Evolutionary conservation across 306 rosid genomes (phyloP).

Genomic region (Alnus glutinosa): DNA sequence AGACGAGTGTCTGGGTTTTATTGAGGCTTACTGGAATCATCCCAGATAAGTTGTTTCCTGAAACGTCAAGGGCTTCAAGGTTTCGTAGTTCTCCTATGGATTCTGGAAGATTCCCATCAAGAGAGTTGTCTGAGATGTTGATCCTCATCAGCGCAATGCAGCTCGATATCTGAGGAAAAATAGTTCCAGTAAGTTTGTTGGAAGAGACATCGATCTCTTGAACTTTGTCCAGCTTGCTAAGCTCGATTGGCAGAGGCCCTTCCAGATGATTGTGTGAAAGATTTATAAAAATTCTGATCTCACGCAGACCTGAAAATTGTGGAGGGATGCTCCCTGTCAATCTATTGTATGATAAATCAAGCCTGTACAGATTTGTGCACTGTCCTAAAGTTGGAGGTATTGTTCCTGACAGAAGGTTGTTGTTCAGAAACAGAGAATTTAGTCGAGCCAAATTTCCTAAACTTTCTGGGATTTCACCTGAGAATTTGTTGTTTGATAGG

Average conservation of each 20-base stretch:
- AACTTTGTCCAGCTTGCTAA: conserved; percentile 64
- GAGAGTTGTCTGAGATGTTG: conserved; percentile 55
- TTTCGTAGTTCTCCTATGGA: conserved; percentile 54
- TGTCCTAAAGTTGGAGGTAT: conserved; percentile 55
- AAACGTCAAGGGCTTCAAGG: conserved; percentile 57
- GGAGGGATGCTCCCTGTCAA: conserved; percentile 58
- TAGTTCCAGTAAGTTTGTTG: conserved; percentile 50
- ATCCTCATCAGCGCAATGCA: conserved; percentile 56
- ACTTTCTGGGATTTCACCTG: conserved; percentile 53
- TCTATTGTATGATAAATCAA: conserved; percentile 65
- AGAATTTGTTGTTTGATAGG: conserved; percentile 27
- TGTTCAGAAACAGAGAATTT: conserved; percentile 59
- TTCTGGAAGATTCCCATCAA: conserved; percentile 56
- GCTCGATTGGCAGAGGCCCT: conserved; percentile 63
- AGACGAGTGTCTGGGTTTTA: conserved; percentile 42
- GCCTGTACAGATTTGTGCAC: conserved; percentile 53
- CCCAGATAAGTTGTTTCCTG: conserved; percentile 54
- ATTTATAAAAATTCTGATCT: conserved; percentile 68
- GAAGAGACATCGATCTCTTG: conserved; percentile 72
- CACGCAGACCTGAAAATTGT: conserved; percentile 46
- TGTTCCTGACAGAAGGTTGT: conserved; percentile 57
- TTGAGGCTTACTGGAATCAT: conserved; percentile 50
- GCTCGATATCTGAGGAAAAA: conserved; percentile 63
- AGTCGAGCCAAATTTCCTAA: conserved; percentile 46
- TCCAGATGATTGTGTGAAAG: conserved; percentile 63